Conservation (phyloP, 225 moss, liverwort and hornwort species). For the Takakia lepidozioides region DNA sequence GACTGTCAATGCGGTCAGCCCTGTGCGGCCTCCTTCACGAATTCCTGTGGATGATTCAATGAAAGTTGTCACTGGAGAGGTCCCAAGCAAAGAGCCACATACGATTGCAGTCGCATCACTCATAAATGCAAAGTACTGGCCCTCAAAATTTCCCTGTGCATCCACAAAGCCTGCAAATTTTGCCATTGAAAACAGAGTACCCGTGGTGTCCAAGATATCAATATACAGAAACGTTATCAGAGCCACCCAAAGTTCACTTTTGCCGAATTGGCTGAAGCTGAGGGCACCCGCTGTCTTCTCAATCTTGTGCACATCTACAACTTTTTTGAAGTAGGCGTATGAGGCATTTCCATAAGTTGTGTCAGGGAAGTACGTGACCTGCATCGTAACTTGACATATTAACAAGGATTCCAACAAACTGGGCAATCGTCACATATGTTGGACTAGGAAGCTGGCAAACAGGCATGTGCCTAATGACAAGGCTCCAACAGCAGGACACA, state of each 20-base stretch:
- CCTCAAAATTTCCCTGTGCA: constrained; percentile 68
- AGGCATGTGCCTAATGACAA: no score
- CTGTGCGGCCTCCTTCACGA: constrained; percentile 84
- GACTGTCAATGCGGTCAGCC: constrained; percentile 70
- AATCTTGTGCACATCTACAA: constrained; percentile 83
- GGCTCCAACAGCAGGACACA: no score
- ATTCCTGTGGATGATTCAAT: constrained; percentile 92
- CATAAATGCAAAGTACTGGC: constrained; percentile 93
- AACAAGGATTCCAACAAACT: no score
- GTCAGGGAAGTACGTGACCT: constrained; percentile 79
- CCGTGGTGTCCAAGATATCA: constrained; percentile 87
- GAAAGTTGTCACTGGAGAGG: constrained; percentile 73
- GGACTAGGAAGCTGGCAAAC: no score
- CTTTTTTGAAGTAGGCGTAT: constrained; percentile 75
- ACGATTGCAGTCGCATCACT: constrained; percentile 87
- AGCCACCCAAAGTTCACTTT: constrained; percentile 68
- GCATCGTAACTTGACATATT: no score
- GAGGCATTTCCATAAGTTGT: constrained; percentile 38
- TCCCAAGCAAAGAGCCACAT: constrained; percentile 62
- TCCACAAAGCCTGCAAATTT: constrained; percentile 79
- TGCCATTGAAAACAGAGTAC: constrained; percentile 90
- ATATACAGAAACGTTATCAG: constrained; percentile 88
- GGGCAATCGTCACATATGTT: no score
- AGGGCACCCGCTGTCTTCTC: constrained; percentile 64
- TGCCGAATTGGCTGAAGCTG: constrained; percentile 59